Percentiles rank a stretch among this genome's conserved stretches.
These are phyloP conservation scores for Fusarium sp. DNA, from an alignment of 2,329 filamentous ascomycete genomes.

Conservation along the genomic window DNA sequence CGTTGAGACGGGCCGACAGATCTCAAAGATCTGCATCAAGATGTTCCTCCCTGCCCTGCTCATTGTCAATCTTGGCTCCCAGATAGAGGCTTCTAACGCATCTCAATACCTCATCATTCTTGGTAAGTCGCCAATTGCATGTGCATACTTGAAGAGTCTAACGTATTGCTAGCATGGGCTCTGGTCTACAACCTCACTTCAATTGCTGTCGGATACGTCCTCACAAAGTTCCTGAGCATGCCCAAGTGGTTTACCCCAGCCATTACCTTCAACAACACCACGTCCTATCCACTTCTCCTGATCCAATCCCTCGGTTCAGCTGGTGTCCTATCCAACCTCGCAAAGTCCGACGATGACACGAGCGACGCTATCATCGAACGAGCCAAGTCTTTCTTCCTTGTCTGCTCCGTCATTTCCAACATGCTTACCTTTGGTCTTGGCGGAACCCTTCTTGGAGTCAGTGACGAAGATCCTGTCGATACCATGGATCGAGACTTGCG, in stretches of 20 bases:
- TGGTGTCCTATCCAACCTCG: slow-evolving; percentile 22
- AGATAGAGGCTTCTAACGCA: slow-evolving; percentile 30
- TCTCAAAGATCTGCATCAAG: slow-evolving; percentile 36
- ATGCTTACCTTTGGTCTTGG: slow-evolving; percentile 36
- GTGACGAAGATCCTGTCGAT: slow-evolving; percentile 31
- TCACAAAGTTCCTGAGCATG: slow-evolving; percentile 22
- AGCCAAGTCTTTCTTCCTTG: slow-evolving; percentile 35
- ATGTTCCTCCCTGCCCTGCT: slow-evolving; percentile 37
- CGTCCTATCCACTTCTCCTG: slow-evolving; percentile 29
- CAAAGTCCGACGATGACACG: slow-evolving; percentile 29
- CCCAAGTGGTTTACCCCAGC: slow-evolving; percentile 37
- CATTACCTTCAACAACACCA: slow-evolving; percentile 35
- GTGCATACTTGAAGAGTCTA: fast-evolving
- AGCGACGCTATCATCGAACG: slow-evolving; percentile 25
- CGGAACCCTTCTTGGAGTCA: slow-evolving; percentile 27
- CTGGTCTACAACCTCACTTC: slow-evolving; percentile 31
- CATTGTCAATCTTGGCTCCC: slow-evolving; percentile 29
- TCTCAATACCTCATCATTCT: slow-evolving; percentile 22
- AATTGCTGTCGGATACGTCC: slow-evolving; percentile 20
- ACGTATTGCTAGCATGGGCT: slow-evolving; percentile 18
- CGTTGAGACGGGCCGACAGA: slow-evolving; percentile 33
- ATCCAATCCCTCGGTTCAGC: slow-evolving; percentile 35
- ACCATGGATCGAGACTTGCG: slow-evolving; percentile 24
- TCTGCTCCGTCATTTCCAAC: slow-evolving; percentile 36
- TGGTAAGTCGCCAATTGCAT: background rate